These are phyloP conservation scores for Geotrichum citri-aurantii DNA, from an alignment of 1,139 yeast genomes.

Conservation along the genomic window DNA sequence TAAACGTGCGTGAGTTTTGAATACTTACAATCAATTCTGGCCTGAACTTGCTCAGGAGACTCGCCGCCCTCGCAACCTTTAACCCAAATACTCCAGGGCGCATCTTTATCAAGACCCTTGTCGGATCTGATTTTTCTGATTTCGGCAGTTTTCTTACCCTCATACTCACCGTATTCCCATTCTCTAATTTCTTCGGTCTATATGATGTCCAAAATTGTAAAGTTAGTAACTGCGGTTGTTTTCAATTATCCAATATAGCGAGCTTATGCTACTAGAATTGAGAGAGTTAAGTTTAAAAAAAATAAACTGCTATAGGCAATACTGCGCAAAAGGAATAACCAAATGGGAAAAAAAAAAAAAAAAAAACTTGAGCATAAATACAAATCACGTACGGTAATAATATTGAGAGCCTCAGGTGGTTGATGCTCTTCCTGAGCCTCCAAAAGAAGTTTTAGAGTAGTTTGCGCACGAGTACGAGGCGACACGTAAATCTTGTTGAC, in stretches of 20 bases:
- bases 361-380: not conserved
- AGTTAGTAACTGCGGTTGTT: not conserved
- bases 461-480: constrained; percentile 74
- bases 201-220: constrained; percentile 26
- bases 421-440: constrained; percentile 26
- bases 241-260: not conserved
- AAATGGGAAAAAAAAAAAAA: too few relatives aligned
- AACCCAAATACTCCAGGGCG: constrained; percentile 79
- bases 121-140: constrained; percentile 54
- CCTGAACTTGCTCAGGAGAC: constrained; percentile 53
- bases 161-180: constrained; percentile 96
- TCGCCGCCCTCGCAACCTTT: constrained; percentile 96
- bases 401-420: not conserved
- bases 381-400: constrained; percentile 5
- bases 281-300: too few relatives aligned
- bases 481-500: constrained; percentile 66
- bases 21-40: constrained; percentile 52
- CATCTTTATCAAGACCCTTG: constrained; percentile 49
- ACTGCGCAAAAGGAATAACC: too few relatives aligned
- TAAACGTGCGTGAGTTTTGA: not conserved
- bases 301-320: not conserved
- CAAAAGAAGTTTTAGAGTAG: constrained; percentile 55
- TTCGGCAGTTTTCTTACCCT: constrained; percentile 67
- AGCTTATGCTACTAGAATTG: not conserved
- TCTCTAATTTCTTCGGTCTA: constrained; percentile 67